Evolutionary conservation across 352 stramenopile species (phyloP), one percentile per base, ranked within the genome.

Genomic region (Phytophthora tentaculata): DNA sequence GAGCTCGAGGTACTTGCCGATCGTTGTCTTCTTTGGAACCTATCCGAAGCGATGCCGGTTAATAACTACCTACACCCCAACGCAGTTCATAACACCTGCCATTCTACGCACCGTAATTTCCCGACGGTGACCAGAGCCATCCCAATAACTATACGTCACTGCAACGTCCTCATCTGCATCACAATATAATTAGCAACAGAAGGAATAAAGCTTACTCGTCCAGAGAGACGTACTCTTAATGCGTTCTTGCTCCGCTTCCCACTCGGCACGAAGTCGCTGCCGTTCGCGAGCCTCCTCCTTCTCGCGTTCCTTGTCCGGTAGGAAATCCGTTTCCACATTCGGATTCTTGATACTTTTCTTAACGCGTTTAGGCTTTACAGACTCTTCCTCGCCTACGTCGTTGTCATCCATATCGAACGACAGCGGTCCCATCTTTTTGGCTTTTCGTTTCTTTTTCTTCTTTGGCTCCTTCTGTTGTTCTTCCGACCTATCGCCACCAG

Each of bases 61-160:
- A 56, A 26, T 19, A 19, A 19, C 10, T 29, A 6, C 28, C n/a
- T n/a, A n/a, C 5, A 32, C 16, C 28, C 23, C 12, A 49, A 47
- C 4, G 6, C 26, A 49, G 9, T 58, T 50, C 29, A 29, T 19
- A 55, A 35, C 4, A 20, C 26, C 26, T 14, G 12, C 9, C 29
- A n/a, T 43, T 68, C 24, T 23, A 28, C 64, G 65, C 23, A 98
- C 90, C 24, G 79, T 91, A 23, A 99, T 92, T 49, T 92, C 87
- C 41, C 95, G 81, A 47, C 97, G 84, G 90, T 99, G 97, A 1
- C 97, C 98, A 16, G 89, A 97, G 20, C 98, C 98, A 73, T 99
- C 97, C 96, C 96, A 99, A 75, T 99, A 99, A 43, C 89, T 98
- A 84, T 99, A 99, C 7, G 95, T 98, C 43, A 99, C 97, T 56